Base-by-base conservation (phyloP, 495 filamentous ascomycete species). In the Aspergillus haitiensis region DNA sequence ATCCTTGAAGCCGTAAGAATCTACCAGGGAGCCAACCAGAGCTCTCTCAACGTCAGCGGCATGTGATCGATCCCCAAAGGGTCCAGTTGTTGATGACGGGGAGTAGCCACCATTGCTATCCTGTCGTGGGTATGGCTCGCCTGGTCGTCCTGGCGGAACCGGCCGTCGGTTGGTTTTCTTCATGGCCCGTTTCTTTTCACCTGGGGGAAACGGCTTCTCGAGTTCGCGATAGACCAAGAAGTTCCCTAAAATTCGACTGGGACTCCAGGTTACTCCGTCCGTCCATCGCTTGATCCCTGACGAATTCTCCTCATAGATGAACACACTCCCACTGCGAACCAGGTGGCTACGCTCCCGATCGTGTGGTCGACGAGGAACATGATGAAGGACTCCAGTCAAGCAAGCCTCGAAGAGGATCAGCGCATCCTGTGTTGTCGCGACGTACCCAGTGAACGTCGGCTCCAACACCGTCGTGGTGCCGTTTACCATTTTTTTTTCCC, bases 271-370 rank as follows among this genome's bases (percentile, higher is more conserved):
- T 11, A 90, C 82, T 3, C 92, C 91, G 69, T 97, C 93, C 0
- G 93, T 97, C 93, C 93, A 97, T 42, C 93, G 82, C 75, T 93
- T 95, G 72, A 97, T 95, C 2, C 89, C 90, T 1, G 92, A 93
- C 1, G 88, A 85, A 56, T 88, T 85, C 68, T 96, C 91, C 67
- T 94, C 90, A 72, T 96, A 96, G 62, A 96, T 88, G 70, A 96
- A 93, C 10, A 96, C 83, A 55, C 87, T 87, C 21, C 93, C 93
- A 66, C 90, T 95, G 58, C 79, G 82, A 64, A 96, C 93, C 42
- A 93, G 78, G 13, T 79, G 70, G 8, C 76, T 73, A 37, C 92
- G 84, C 67, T 97, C 92, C 27, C 88, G 80, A 61, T 97, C 93
- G 64, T 93, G 89, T 0, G 93, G 93, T 27, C 93, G 84, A 21